Evolutionary conservation across 495 filamentous ascomycete genomes (phyloP).

Genomic region (Penicillium paxilli): DNA sequence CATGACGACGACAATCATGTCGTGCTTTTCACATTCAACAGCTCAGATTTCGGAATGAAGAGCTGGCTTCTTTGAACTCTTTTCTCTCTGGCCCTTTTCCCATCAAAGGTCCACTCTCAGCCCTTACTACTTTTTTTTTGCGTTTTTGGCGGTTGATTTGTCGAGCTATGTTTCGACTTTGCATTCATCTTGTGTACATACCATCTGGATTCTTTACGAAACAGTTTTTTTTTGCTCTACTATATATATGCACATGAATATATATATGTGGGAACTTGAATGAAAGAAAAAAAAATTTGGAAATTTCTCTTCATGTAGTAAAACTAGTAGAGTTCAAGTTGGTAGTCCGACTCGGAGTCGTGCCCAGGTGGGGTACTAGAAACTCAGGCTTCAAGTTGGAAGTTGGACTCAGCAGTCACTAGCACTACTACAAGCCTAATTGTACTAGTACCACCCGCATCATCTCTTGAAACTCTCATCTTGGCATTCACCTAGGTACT

Average conservation of each 20-base stretch:
- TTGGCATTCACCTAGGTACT: too few relatives aligned
- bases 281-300: constrained; percentile 14
- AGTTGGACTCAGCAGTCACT: too few relatives aligned
- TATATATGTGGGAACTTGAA: not conserved
- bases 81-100: not conserved
- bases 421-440: too few relatives aligned
- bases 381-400: too few relatives aligned
- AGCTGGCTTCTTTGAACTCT: constrained; percentile 13
- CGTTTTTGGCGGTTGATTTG: constrained; percentile 8
- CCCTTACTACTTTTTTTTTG: not conserved
- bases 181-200: constrained; percentile 19
- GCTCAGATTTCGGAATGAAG: constrained; percentile 1
- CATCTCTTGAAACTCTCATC: too few relatives aligned
- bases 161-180: not conserved
- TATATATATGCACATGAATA: not conserved
- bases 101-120: too few relatives aligned
- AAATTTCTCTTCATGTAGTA: constrained; percentile 5
- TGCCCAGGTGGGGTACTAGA: too few relatives aligned
- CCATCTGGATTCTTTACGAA: constrained; percentile 4
- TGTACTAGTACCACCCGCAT: too few relatives aligned
- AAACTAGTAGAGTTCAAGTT: too few relatives aligned
- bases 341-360: too few relatives aligned
- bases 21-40: constrained; percentile 12
- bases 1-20: constrained; percentile 33
- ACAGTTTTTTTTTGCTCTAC: constrained; percentile 1